Evolutionary conservation across 169 alveolate species (phyloP).

Genomic region (Cryptosporidium tyzzeri): DNA sequence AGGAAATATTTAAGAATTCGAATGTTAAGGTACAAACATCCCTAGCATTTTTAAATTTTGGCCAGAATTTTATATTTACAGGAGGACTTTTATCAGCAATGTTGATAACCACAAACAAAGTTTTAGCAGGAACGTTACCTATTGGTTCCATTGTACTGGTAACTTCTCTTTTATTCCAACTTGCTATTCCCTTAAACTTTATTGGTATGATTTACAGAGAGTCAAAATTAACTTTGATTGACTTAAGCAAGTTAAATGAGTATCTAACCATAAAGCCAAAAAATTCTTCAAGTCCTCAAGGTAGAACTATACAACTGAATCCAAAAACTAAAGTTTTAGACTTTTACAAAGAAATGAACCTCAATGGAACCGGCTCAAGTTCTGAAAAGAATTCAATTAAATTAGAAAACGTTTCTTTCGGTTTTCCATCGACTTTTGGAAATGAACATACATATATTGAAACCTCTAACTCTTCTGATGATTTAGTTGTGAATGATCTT

Average conservation of each 20-base stretch:
- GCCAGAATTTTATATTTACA: constrained; percentile 81
- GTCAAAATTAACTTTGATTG: constrained; percentile 77
- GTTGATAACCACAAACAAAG: constrained; percentile 76
- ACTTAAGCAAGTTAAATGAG: constrained; percentile 65
- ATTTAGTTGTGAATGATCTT: constrained; percentile 68
- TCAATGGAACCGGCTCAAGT: not conserved
- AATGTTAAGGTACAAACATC: constrained; percentile 78
- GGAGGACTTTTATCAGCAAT: constrained; percentile 77
- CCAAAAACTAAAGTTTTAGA: not conserved
- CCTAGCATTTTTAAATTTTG: constrained; percentile 81
- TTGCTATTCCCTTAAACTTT: constrained; percentile 80
- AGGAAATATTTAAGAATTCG: constrained; percentile 52
- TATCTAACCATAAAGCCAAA: constrained; percentile 10
- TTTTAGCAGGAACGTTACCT: constrained; percentile 78
- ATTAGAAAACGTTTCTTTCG: constrained; percentile 80
- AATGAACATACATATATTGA: constrained; percentile 21
- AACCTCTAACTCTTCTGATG: constrained; percentile 6
- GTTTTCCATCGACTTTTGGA: constrained; percentile 61
- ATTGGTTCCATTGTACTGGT: constrained; percentile 80
- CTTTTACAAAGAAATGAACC: not conserved
- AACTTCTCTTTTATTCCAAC: constrained; percentile 80
- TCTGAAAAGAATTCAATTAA: constrained; percentile 67
- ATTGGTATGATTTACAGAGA: constrained; percentile 80
- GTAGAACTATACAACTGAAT: not conserved
- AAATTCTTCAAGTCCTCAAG: not conserved